Evolutionary conservation across 2,329 filamentous ascomycete species (phyloP), one percentile per base, ranked within the genome.

Genomic region (Cryphonectria radicalis): DNA sequence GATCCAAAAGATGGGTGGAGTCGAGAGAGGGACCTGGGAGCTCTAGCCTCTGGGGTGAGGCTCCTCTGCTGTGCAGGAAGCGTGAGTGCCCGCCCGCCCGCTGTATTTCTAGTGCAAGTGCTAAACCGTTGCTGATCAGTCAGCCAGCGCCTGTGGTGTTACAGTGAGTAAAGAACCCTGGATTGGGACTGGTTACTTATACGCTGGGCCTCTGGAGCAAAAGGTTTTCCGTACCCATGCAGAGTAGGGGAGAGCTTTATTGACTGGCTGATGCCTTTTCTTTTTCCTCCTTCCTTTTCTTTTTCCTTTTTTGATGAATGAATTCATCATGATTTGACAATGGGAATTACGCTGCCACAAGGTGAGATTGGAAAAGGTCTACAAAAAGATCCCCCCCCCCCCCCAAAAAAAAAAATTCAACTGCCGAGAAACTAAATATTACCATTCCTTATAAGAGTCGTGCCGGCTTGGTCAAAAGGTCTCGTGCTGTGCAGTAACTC

Each of bases 31-130:
- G 62, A 64, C 62, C n/a, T 63, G 19, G 37, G 63, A 71, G 35
- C 46, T 62, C 60, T 46, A 59, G 50, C 64, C 37, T 55, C 57
- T 65, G 69, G 68, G 60, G 68, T 46, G 37, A 28, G 40, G 62
- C 62, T 64, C 62, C 62, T 64, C 62, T 22, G n/a, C 42, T 46
- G 17, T 42, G 62, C 62, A 43, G 62, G 37, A 43, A 13, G 28
- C 37, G 53, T 22, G n/a, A 50, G 43, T 14, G 6, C 25, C 32
- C 22, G 40, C 22, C 2, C 17, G 40, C 11, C 63, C 63, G n/a
- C 28, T 35, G 63, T 50, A 8, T n/a, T 50, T 50, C 46, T 50
- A 50, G 37, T 50, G 63, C 62, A n/a, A 40, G 28, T 43, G 43
- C 63, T 50, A 50, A 50, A 50, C 22, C 25, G 25, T 8, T 50